A percentile compares a stretch with the other conserved stretches of the same genome.
Conservation (phyloP, 768 basidiomycete species). For the Boletus huronensis region DNA sequence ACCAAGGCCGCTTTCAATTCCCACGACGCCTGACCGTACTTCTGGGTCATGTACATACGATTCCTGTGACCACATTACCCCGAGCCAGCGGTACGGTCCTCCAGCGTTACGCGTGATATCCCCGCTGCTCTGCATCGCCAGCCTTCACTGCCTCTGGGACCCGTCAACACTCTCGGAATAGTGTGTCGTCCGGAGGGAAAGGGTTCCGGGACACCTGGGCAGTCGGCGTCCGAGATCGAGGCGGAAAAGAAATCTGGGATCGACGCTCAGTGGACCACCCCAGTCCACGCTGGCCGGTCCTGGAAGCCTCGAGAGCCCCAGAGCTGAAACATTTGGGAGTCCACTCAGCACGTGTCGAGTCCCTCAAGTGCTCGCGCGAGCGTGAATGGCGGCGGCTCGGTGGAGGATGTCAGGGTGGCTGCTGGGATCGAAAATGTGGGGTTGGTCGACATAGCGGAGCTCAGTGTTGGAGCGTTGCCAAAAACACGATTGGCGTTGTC, state of each 20-base stretch:
- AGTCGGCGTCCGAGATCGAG: conserved; percentile 19
- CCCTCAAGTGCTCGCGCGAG: too few species aligned
- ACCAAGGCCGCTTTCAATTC: conserved; percentile 23
- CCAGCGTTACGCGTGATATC: conserved; percentile 25
- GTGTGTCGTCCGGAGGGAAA: conserved; percentile 31
- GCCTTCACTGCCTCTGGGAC: conserved; percentile 24
- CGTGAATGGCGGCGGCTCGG: too few species aligned
- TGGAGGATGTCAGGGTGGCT: too few species aligned
- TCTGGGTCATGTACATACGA: conserved; percentile 11
- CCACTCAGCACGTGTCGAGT: too few species aligned
- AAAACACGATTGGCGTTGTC: conserved; percentile 46
- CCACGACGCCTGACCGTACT: conserved; percentile 26
- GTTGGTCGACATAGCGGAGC: too few species aligned
- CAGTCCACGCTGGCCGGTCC: conserved; percentile 23
- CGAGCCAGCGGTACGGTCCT: conserved; percentile 17
- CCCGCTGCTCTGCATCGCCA: conserved; percentile 30
- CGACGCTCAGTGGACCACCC: conserved; percentile 18
- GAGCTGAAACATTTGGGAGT: too few species aligned
- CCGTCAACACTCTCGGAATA: conserved; percentile 31
- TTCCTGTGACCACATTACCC: conserved; percentile 24
- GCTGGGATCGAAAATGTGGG: too few species aligned
- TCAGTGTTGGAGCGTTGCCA: too few species aligned
- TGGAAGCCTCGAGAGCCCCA: conserved; percentile 7
- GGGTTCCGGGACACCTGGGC: conserved; percentile 22
- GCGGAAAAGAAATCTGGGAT: conserved; percentile 32